Base-by-base conservation (phyloP, 2,329 filamentous ascomycete genomes). In the Sporothrix variecibatus region DNA sequence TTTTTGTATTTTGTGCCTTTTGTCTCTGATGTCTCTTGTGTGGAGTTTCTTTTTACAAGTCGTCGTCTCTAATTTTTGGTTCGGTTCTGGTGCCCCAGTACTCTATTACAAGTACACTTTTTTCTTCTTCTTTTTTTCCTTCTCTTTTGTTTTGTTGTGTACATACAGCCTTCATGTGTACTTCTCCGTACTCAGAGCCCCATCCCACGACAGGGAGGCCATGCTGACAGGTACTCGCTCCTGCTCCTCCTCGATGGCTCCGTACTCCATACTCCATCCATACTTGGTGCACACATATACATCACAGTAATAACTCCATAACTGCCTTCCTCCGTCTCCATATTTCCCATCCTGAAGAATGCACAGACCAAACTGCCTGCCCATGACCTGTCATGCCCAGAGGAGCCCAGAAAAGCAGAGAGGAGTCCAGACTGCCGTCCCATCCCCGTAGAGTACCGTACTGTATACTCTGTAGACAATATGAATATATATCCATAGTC, bases 271-370 rank as follows among this genome's bases (percentile, higher is more conserved):
- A 26, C 20, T 11, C 51, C n/a, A 56, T 56, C 11, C 11, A 11
- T 56, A 56, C 34, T 34, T 34, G 4, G 7, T 11, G 15, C 20
- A 11, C n/a, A 56, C 51, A 12, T 7, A 56, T 9, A 23, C 51
- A 26, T 46, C n/a, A 9, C 20, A 51, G 7, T 23, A n/a, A n/a
- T 26, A n/a, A 26, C 51, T 53, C 51, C 51, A 23, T 26, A 26
- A 11, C 49, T 56, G n/a, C 23, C 28, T 12, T 64, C 34, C 58
- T n/a, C 20, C 34, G 58, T 64, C 31, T 64, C 58, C 58, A 64
- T 64, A 38, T 64, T 23, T 64, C 31, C 58, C 58, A 40, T 62
- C 17, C 58, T 62, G 58, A 38, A 62, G 28, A 56, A 56, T 56
- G 51, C 51, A 23, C 51, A 56, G 23, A 56, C 51, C 15, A 49